These are phyloP conservation scores for Cladophialophora chaetospira DNA, from an alignment of 2,329 filamentous ascomycete genomes.

Conservation along the genomic window DNA sequence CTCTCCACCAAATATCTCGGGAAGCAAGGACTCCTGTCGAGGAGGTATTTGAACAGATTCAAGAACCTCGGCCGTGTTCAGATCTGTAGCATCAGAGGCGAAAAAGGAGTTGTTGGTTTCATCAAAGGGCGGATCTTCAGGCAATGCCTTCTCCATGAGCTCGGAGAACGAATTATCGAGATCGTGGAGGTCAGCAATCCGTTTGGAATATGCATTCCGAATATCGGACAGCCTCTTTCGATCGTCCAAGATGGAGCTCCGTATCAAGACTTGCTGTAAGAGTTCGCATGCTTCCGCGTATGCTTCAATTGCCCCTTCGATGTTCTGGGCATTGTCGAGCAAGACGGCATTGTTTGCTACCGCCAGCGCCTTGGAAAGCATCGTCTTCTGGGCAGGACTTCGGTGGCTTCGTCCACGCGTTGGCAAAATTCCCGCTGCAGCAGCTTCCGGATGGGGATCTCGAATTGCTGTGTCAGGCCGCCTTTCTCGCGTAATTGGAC, in stretches of 20 bases:
- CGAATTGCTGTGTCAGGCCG: slow-evolving; percentile 5
- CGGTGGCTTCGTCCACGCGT: slow-evolving; percentile 41
- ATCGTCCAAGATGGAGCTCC: slow-evolving; percentile 83
- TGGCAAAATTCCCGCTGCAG: slow-evolving; percentile 6
- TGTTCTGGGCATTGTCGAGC: slow-evolving; percentile 93
- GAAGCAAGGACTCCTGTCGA: slow-evolving; percentile 32
- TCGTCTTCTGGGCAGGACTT: slow-evolving; percentile 80
- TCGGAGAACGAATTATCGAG: slow-evolving; percentile 58
- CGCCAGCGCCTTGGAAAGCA: slow-evolving; percentile 92
- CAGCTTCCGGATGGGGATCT: slow-evolving; percentile 5
- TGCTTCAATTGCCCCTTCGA: slow-evolving; percentile 84
- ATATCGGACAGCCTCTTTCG: slow-evolving; percentile 89
- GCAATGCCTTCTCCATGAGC: slow-evolving; percentile 71
- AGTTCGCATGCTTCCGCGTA: slow-evolving; percentile 90
- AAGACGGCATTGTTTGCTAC: slow-evolving; percentile 96
- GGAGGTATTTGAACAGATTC: slow-evolving; percentile 32
- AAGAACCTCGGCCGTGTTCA: slow-evolving; percentile 29
- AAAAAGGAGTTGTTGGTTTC: slow-evolving; percentile 45
- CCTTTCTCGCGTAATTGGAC: slow-evolving; percentile 15
- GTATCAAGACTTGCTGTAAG: slow-evolving; percentile 81
- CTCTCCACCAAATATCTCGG: slow-evolving; percentile 31
- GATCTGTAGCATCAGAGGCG: slow-evolving; percentile 33
- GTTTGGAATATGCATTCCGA: slow-evolving; percentile 83
- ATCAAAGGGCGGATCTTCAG: slow-evolving; percentile 67
- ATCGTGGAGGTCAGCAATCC: slow-evolving; percentile 82